Conservation (phyloP, 192 early-diverging fungal species). For the Entomortierella parvispora region DNA sequence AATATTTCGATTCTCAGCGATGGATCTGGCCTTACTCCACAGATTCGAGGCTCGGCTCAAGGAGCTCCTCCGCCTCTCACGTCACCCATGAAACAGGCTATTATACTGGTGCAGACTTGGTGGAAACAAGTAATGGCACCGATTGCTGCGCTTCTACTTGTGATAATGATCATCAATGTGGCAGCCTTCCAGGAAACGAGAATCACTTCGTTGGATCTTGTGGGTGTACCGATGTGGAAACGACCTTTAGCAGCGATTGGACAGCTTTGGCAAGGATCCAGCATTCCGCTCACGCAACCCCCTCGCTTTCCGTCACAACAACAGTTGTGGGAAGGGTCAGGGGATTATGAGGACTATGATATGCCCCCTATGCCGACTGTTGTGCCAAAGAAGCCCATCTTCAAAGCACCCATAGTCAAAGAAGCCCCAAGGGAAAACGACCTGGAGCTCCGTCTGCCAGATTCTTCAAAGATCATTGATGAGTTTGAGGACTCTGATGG, state of each 20-base stretch:
- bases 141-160: constrained; percentile 6
- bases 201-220: constrained; percentile 23
- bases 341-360: background rate
- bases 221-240: constrained; percentile 17
- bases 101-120: constrained; percentile 3
- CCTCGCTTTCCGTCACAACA: background rate
- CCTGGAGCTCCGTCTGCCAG: too few species aligned
- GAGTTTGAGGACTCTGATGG: background rate
- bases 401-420: too few species aligned
- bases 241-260: constrained; percentile 18
- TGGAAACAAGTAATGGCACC: constrained; percentile 24
- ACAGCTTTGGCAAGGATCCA: constrained; percentile 18
- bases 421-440: too few species aligned
- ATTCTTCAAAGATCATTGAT: background rate
- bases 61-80: background rate
- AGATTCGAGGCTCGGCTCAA: constrained; percentile 24
- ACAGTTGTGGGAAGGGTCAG: background rate
- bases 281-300: background rate
- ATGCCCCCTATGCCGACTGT: too few species aligned
- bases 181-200: constrained; percentile 38
- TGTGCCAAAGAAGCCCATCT: too few species aligned
- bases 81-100: background rate
- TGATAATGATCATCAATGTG: constrained; percentile 40
- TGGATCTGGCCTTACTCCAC: constrained; percentile 25
- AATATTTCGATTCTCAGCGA: too few species aligned